Percentiles rank a stretch among this genome's conserved stretches.
phyloP scores from a whole-genome alignment of 2,329 filamentous ascomycete genomes.

The Exserohilum rostratum region DNA sequence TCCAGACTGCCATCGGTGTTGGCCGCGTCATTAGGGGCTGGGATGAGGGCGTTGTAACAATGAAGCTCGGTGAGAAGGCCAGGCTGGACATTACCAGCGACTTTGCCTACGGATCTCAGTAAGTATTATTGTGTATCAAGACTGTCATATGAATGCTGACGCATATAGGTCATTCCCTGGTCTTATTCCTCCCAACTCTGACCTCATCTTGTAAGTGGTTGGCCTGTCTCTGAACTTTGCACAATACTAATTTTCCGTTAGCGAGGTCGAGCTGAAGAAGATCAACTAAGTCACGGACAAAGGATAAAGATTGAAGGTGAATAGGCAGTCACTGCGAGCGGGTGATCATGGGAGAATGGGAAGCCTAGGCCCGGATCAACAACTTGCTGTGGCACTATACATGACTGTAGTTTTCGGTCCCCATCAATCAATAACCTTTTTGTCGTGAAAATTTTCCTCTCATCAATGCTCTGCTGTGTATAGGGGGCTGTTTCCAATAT shows the following conservation, averaged over 20 bases:
- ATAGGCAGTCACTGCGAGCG: not conserved
- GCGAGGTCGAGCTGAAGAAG: constrained; percentile 44
- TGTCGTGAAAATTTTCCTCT: not conserved
- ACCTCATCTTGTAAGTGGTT: constrained; percentile 77
- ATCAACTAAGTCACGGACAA: constrained; percentile 32
- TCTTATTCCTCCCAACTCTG: constrained; percentile 74
- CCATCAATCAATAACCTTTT: not conserved
- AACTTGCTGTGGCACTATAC: no score
- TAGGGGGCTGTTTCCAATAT: not conserved
- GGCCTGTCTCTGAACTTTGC: not conserved
- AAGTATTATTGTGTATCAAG: constrained; percentile 1
- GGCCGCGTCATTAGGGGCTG: constrained; percentile 80
- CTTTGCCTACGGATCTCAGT: constrained; percentile 44
- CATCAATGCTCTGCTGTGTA: not conserved
- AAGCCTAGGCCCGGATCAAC: no score
- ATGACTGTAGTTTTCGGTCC: not conserved
- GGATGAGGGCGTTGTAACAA: constrained; percentile 69
- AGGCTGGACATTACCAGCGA: constrained; percentile 80
- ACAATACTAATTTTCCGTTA: constrained; percentile 14
- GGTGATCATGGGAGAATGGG: not conserved
- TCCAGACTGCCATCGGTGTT: constrained; percentile 77
- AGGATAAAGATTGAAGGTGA: not conserved
- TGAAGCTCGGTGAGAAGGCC: constrained; percentile 90
- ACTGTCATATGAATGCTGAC: not conserved
- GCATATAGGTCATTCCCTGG: constrained; percentile 71